Conservation (phyloP, 176 grass and related monocot genomes). For the Panicum miliaceum region DNA sequence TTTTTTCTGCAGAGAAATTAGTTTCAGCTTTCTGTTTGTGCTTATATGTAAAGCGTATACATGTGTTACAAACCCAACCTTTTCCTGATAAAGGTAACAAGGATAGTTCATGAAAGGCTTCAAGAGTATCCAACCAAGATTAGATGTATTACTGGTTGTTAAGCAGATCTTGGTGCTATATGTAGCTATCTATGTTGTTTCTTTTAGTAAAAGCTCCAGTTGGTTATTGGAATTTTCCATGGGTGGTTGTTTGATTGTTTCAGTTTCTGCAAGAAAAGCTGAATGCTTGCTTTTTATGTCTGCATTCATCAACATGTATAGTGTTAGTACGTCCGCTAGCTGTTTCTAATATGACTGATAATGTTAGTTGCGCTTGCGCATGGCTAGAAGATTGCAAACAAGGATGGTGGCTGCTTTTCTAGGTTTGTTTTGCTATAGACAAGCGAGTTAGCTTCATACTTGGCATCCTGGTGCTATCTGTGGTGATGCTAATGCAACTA, state of each 20-base stretch:
- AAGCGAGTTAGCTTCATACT: background rate
- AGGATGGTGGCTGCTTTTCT: background rate
- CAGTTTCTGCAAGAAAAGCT: background rate
- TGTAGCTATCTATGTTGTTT: background rate
- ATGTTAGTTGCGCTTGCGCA: background rate
- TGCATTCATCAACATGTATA: background rate
- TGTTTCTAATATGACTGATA: background rate
- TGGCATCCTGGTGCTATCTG: background rate
- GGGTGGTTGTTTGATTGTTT: background rate
- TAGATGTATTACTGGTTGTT: conserved; percentile 11
- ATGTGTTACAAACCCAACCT: background rate
- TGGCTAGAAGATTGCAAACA: background rate
- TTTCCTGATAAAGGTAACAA: background rate
- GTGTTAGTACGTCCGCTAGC: background rate
- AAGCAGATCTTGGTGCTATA: background rate
- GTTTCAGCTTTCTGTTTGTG: conserved; percentile 6
- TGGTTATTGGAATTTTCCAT: conserved; percentile 17
- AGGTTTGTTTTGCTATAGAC: background rate
- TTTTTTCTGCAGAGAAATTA: conserved; percentile 1
- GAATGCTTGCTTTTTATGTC: background rate
- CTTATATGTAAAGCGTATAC: background rate
- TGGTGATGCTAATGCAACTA: background rate
- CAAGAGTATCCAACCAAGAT: background rate
- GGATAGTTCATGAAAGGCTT: background rate
- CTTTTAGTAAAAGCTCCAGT: conserved; percentile 5